These are phyloP conservation scores for Gliomastix tumulicola DNA, from an alignment of 2,329 filamentous ascomycete species.

Conservation along the genomic window DNA sequence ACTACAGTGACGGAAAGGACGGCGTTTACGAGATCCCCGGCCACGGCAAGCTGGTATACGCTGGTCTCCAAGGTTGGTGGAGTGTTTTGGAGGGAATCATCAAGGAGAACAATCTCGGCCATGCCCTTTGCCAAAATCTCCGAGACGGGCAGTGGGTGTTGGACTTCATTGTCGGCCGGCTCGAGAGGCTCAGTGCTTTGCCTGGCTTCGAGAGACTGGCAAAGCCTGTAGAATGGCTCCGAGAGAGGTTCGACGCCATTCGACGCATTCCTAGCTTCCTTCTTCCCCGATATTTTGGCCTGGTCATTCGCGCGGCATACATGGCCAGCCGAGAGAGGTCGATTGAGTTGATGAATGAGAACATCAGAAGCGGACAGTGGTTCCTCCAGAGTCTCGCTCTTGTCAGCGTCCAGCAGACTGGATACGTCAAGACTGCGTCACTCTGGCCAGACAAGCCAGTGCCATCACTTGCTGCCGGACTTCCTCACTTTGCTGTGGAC, in stretches of 20 bases:
- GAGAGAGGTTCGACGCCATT: constrained; percentile 78
- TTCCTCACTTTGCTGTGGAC: constrained; percentile 88
- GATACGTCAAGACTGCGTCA: constrained; percentile 82
- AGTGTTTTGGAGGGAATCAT: constrained; percentile 82
- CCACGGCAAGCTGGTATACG: constrained; percentile 81
- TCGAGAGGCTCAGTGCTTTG: constrained; percentile 64
- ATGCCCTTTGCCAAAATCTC: constrained; percentile 88
- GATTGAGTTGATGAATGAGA: constrained; percentile 70
- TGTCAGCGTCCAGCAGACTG: constrained; percentile 87
- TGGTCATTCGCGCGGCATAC: constrained; percentile 84
- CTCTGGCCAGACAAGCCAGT: constrained; percentile 81
- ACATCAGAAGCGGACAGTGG: constrained; percentile 73
- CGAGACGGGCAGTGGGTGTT: constrained; percentile 87
- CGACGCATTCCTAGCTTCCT: constrained; percentile 81
- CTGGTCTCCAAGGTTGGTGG: constrained; percentile 98
- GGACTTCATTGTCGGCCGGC: constrained; percentile 75
- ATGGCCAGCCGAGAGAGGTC: constrained; percentile 72
- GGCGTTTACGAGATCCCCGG: constrained; percentile 86
- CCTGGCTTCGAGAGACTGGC: constrained; percentile 55
- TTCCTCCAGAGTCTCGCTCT: constrained; percentile 86
- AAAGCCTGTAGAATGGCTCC: constrained; percentile 69
- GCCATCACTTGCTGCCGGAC: constrained; percentile 80
- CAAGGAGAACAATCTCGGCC: constrained; percentile 81
- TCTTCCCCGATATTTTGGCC: constrained; percentile 85
- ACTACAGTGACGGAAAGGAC: constrained; percentile 70